phyloP scores from a whole-genome alignment of 2,329 filamentous ascomycete genomes.

The Diplodia intermedia region DNA sequence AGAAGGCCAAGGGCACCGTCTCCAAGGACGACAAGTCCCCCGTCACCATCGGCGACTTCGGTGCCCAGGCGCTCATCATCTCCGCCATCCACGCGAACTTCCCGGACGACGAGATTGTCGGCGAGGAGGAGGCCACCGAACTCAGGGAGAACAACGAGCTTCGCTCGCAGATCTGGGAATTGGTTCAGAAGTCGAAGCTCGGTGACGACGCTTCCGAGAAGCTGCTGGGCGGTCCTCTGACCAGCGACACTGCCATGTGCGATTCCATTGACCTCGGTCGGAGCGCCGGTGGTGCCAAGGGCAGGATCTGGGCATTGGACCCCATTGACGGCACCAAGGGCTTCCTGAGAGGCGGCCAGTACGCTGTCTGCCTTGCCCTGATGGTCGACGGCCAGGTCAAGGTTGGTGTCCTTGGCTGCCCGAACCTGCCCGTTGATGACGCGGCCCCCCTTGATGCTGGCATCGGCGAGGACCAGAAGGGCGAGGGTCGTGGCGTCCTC shows the following conservation, averaged over 20 bases:
- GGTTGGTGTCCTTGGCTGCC: slow-evolving; percentile 92
- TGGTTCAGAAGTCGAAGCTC: slow-evolving; percentile 76
- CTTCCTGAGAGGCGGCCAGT: slow-evolving; percentile 94
- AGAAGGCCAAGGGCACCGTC: slow-evolving; percentile 92
- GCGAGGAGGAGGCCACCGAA: slow-evolving; percentile 88
- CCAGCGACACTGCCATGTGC: slow-evolving; percentile 68
- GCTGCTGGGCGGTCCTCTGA: slow-evolving; percentile 72
- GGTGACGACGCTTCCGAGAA: slow-evolving; percentile 69
- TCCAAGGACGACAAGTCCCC: slow-evolving; percentile 95
- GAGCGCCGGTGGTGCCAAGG: slow-evolving; percentile 73
- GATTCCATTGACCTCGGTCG: slow-evolving; percentile 65
- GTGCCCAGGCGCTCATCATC: slow-evolving; percentile 96
- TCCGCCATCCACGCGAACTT: slow-evolving; percentile 87
- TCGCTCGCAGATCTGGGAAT: slow-evolving; percentile 79
- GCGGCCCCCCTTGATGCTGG: slow-evolving; percentile 71
- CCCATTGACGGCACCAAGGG: slow-evolving; percentile 98
- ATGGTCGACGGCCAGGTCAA: slow-evolving; percentile 94
- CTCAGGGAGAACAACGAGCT: slow-evolving; percentile 75
- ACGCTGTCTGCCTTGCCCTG: slow-evolving; percentile 90
- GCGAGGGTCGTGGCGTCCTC: slow-evolving; percentile 81
- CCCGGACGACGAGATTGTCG: slow-evolving; percentile 88
- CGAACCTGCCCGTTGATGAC: slow-evolving; percentile 91
- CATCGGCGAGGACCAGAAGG: slow-evolving; percentile 76
- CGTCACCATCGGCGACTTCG: slow-evolving; percentile 97
- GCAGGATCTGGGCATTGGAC: slow-evolving; percentile 94